Evolutionary conservation across 1,284 basidiomycete species (phyloP).

Genomic region (Apiotrichum domesticum): DNA sequence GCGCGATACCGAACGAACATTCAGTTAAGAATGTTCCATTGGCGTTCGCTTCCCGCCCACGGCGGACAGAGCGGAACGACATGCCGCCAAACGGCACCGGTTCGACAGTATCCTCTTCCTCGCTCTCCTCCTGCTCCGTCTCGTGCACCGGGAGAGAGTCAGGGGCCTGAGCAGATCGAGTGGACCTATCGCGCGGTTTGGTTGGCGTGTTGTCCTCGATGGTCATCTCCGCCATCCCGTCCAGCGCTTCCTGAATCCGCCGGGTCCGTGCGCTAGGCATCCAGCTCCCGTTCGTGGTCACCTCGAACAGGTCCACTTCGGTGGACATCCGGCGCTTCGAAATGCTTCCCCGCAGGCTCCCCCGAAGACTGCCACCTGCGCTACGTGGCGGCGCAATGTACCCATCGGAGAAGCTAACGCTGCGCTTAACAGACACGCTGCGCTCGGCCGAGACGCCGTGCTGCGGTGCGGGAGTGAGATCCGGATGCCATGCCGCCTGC

Average conservation of each 20-base stretch:
- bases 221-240: slow-evolving; percentile 63
- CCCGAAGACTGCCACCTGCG: not conserved
- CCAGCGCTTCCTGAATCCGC: slow-evolving; percentile 70
- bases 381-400: slow-evolving; percentile 44
- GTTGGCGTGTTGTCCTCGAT: slow-evolving; percentile 53
- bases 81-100: slow-evolving; percentile 11
- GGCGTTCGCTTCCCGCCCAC: slow-evolving; percentile 49
- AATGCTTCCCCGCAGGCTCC: not conserved
- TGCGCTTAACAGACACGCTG: slow-evolving; percentile 53
- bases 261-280: slow-evolving; percentile 65
- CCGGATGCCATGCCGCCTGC: slow-evolving; percentile 36
- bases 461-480: slow-evolving; percentile 29
- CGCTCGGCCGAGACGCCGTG: slow-evolving; percentile 5
- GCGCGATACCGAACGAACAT: slow-evolving; percentile 87
- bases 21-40: slow-evolving; percentile 70
- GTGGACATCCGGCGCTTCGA: slow-evolving; percentile 11
- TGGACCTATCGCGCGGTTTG: slow-evolving; percentile 48
- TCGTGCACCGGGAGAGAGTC: not conserved
- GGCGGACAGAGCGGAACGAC: slow-evolving; percentile 19
- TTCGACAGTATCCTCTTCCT: slow-evolving; percentile 12
- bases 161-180: too few species aligned
- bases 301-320: slow-evolving; percentile 43
- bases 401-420: slow-evolving; percentile 92
- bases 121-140: not conserved
- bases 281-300: slow-evolving; percentile 38